Percentiles rank a stretch among this genome's conserved stretches.
These are phyloP conservation scores for Suhomyces sp. DNA, from an alignment of 805 yeast species.

Conservation along the genomic window DNA sequence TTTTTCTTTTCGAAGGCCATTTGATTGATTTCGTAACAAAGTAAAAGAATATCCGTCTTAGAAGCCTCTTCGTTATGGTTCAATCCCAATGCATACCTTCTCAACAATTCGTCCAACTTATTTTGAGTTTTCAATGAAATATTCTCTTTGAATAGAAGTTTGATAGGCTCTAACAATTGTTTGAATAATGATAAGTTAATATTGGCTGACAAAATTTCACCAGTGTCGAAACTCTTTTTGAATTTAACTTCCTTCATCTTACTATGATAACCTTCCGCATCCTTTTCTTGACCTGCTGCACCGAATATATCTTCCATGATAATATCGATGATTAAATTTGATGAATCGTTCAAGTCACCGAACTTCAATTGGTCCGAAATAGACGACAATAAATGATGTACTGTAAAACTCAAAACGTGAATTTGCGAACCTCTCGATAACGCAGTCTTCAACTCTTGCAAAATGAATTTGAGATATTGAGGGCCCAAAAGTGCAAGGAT, in stretches of 20 bases:
- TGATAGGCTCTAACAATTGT: conserved; percentile 64
- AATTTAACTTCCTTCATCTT: conserved; percentile 88
- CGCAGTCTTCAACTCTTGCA: conserved; percentile 76
- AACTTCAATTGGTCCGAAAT: conserved; percentile 46
- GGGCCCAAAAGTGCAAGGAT: conserved; percentile 69
- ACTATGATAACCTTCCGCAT: conserved; percentile 84
- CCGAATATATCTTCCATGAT: conserved; percentile 95
- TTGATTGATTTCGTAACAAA: conserved; percentile 70
- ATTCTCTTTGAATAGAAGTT: conserved; percentile 56
- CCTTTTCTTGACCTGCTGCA: conserved; percentile 88
- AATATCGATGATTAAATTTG: conserved; percentile 58
- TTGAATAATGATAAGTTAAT: conserved; percentile 58
- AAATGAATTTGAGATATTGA: conserved; percentile 64
- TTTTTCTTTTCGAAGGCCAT: conserved; percentile 40
- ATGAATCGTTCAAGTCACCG: conserved; percentile 74
- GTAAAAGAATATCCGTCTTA: conserved; percentile 54
- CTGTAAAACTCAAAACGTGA: conserved; percentile 86
- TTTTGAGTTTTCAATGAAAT: conserved; percentile 65
- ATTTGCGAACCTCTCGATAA: conserved; percentile 87
- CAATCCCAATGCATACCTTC: conserved; percentile 77
- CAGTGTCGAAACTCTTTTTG: conserved; percentile 85
- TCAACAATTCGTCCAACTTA: conserved; percentile 73
- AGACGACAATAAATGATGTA: conserved; percentile 66
- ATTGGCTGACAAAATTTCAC: conserved; percentile 68
- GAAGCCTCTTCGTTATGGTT: conserved; percentile 62